Evolutionary conservation across 345 rosid species (phyloP).

Genomic region (Eucalyptus melliodora): DNA sequence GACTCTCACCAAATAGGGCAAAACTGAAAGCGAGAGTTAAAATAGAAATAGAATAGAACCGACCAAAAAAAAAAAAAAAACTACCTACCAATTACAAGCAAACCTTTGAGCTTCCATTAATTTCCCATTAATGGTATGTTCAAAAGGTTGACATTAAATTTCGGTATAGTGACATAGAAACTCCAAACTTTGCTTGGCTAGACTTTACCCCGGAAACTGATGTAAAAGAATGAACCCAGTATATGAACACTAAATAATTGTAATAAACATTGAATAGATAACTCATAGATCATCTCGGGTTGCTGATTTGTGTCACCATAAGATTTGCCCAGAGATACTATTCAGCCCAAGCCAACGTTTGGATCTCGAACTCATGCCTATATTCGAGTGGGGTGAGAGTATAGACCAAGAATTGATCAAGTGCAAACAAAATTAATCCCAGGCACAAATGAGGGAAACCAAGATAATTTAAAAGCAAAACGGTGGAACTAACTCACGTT

Average conservation of each 20-base stretch:
- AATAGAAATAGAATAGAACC: too few relatives aligned
- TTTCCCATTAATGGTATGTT: background rate
- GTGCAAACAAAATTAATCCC: background rate
- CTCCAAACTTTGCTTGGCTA: background rate
- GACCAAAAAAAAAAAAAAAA: too few relatives aligned
- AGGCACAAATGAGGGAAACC: background rate
- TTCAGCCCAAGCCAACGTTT: background rate
- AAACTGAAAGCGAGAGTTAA: too few relatives aligned
- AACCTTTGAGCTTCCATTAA: background rate
- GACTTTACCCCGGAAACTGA: background rate
- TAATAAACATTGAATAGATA: background rate
- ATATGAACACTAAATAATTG: background rate
- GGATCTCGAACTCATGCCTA: background rate
- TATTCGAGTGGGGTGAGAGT: background rate
- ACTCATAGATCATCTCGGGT: background rate
- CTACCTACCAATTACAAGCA: background rate
- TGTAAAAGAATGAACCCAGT: background rate
- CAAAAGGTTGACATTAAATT: background rate
- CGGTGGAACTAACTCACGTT: background rate
- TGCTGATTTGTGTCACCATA: background rate
- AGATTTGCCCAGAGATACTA: background rate
- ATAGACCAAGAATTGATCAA: background rate
- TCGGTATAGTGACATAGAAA: background rate
- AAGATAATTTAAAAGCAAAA: background rate
- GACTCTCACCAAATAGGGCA: too few relatives aligned